Base-by-base conservation (phyloP, 202 grass and related monocot genomes). In the Carex arenaria region DNA sequence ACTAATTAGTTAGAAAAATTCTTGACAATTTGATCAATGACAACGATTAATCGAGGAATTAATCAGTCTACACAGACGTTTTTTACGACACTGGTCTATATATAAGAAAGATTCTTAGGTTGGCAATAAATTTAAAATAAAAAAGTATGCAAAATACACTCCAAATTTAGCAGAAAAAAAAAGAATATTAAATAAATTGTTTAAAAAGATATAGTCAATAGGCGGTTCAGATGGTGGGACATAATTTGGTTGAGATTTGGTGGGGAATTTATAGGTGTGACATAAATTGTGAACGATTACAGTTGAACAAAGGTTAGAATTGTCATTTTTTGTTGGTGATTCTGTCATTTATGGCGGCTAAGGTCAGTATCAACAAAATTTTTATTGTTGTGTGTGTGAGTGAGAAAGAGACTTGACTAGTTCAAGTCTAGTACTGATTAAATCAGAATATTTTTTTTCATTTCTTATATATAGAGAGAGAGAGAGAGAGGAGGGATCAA, bases 211-310 rank as follows among this genome's bases (percentile, higher is more conserved):
- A 56, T 2, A 38, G 52, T 78, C 17, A 78, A 60, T 78, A 38
- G 73, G 53, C 17, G 11, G 53, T 59, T 78, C 17, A 78, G 4
- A 18, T 34, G 52, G 73, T 60, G 28, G 73, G 73, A 12, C 73
- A 78, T 34, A 31, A 19, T 78, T 78, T 59, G 53, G 73, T 78
- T 78, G 73, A 59, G 73, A 78, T 78, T 78, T 78, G 73, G 28
- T 78, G 30, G 53, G 53, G 28, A 78, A 78, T 78, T 78, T 78
- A 78, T 78, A 59, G 30, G 28, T 12, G 23, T n/a, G 30, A 59
- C 18, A 36, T 78, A 78, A 76, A 76, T 76, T 76, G 72, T 76
- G 72, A 76, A 11, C 1, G 0, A 55, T 76, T 76, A 56, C 13
- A 56, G 72, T 55, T 76, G 72, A 76, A 31, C 49, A 3, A 75